Evolutionary conservation across 176 grass and related monocot species (phyloP).

Genomic region (Triticum monococcum): DNA sequence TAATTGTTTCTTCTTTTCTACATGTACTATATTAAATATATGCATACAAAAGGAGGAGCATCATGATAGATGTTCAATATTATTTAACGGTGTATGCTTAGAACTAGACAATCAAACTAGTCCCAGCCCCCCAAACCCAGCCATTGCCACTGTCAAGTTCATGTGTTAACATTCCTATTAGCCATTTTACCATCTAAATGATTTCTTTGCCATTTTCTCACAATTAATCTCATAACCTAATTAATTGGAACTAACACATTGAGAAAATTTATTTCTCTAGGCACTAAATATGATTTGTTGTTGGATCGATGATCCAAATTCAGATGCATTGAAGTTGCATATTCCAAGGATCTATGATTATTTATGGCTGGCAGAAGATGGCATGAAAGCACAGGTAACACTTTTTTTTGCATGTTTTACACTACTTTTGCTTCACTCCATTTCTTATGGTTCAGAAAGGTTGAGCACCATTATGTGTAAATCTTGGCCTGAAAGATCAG

Average conservation of each 20-base stretch:
- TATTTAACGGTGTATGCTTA: neutral
- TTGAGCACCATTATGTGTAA: neutral
- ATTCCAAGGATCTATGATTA: constrained; percentile 66
- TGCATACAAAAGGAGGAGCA: neutral
- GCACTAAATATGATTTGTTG: constrained; percentile 81
- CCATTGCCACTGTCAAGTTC: neutral
- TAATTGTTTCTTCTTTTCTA: neutral
- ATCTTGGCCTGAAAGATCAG: too few relatives aligned
- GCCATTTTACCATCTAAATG: neutral
- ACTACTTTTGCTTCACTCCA: neutral
- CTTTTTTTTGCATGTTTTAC: neutral
- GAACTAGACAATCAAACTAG: neutral
- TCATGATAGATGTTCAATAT: neutral
- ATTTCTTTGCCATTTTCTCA: too few relatives aligned
- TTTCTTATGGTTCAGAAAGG: neutral
- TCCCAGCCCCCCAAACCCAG: neutral
- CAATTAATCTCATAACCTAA: neutral
- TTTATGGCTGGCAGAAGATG: constrained; percentile 80
- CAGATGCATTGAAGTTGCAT: constrained; percentile 66
- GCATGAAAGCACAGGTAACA: constrained; percentile 57
- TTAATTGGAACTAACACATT: neutral
- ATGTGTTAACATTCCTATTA: neutral
- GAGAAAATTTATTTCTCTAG: constrained; percentile 10
- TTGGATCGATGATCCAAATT: constrained; percentile 75
- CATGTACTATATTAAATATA: neutral